A percentile compares a stretch with the other conserved stretches of the same genome.
These are phyloP conservation scores for Porcisia hertigi DNA, from an alignment of 208 protist species.

Conservation along the genomic window DNA sequence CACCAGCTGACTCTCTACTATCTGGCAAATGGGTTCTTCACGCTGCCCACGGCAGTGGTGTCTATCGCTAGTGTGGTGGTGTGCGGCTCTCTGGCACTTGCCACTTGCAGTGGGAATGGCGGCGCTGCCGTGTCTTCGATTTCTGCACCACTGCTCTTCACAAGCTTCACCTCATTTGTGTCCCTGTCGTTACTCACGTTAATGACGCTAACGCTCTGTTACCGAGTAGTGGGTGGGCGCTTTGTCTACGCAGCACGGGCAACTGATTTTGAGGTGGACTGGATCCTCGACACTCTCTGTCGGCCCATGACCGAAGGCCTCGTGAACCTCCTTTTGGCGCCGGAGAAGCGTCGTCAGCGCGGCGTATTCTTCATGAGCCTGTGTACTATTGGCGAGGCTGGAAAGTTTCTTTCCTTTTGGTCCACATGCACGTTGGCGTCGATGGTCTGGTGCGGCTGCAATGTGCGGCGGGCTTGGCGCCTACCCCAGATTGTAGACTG, in stretches of 20 bases:
- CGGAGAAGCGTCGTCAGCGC: conserved; percentile 22
- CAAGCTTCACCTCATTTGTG: conserved; percentile 30
- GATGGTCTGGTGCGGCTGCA: conserved; percentile 18
- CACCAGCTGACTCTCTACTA: conserved; percentile 38
- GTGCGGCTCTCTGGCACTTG: conserved; percentile 27
- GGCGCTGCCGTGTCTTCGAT: not conserved
- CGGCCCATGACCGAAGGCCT: conserved; percentile 18
- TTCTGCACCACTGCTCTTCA: conserved; percentile 26
- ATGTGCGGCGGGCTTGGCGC: not conserved
- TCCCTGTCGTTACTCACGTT: conserved; percentile 17
- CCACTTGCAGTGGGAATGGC: not conserved
- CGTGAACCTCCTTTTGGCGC: conserved; percentile 5
- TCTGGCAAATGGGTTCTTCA: conserved; percentile 39
- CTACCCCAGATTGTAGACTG: not conserved
- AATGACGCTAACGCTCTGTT: conserved; percentile 36
- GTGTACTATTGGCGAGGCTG: conserved; percentile 26
- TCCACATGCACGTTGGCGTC: conserved; percentile 18
- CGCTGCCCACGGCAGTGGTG: conserved; percentile 22
- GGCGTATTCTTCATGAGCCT: conserved; percentile 19
- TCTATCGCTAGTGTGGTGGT: conserved; percentile 16
- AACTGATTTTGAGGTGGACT: conserved; percentile 32
- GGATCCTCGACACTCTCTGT: conserved; percentile 28
- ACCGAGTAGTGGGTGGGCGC: conserved; percentile 29
- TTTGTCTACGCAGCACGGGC: conserved; percentile 19
- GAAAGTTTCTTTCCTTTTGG: conserved; percentile 38